Percentiles rank a stretch among this genome's conserved stretches.
Evolutionary conservation across 441 rosid species (phyloP).

Genomic region (Geranium incanum): DNA sequence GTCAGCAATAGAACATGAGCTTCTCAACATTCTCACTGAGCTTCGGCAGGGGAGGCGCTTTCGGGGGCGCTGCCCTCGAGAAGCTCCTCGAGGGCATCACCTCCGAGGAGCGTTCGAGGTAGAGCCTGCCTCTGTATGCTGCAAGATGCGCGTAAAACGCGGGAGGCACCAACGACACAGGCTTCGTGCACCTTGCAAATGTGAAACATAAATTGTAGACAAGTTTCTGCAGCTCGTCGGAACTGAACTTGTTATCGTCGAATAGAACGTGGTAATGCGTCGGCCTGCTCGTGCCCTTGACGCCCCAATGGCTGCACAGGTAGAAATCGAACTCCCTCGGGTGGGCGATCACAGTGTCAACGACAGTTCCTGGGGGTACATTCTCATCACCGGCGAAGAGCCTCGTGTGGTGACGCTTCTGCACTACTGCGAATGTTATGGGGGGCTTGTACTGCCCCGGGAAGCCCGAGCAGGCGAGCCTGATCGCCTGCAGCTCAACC

Average conservation of each 20-base stretch:
- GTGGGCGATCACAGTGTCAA: constrained; percentile 60
- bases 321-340: constrained; percentile 66
- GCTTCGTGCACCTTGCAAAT: constrained; percentile 65
- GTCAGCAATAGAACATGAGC: constrained; percentile 65
- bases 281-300: constrained; percentile 68
- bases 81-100: constrained; percentile 31
- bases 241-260: constrained; percentile 62
- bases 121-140: constrained; percentile 63
- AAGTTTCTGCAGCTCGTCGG: constrained; percentile 61
- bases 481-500: constrained; percentile 52
- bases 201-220: constrained; percentile 66
- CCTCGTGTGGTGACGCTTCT: constrained; percentile 66
- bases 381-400: constrained; percentile 53
- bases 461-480: constrained; percentile 42
- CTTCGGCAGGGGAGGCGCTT: constrained; percentile 52
- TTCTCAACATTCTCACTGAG: constrained; percentile 55
- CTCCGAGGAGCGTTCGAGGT: constrained; percentile 58
- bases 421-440: constrained; percentile 58
- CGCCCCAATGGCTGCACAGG: constrained; percentile 61
- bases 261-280: constrained; percentile 60
- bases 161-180: constrained; percentile 66
- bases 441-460: constrained; percentile 36
- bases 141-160: constrained; percentile 69
- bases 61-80: constrained; percentile 45
- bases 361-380: constrained; percentile 70